A percentile compares a stretch with the other conserved stretches of the same genome.
Evolutionary conservation across 495 filamentous ascomycete species (phyloP).

Genomic region (Lophium mytilinum): DNA sequence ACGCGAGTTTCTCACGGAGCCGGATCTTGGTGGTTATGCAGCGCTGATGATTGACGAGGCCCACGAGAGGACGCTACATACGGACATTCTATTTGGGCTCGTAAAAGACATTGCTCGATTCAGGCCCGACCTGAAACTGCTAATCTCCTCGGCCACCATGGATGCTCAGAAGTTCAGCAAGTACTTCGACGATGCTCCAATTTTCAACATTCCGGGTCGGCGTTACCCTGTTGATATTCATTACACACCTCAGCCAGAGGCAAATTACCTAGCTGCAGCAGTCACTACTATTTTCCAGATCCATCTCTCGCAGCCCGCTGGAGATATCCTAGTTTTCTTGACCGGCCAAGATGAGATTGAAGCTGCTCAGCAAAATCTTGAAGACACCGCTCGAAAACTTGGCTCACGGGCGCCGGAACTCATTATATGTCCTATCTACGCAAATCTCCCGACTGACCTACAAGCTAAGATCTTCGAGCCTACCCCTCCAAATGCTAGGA

Average conservation of each 20-base stretch:
- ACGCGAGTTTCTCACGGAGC: constrained; percentile 84
- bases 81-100: constrained; percentile 84
- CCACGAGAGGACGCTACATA: constrained; percentile 85
- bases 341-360: constrained; percentile 95
- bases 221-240: constrained; percentile 87
- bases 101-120: constrained; percentile 87
- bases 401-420: constrained; percentile 62
- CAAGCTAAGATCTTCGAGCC: constrained; percentile 91
- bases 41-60: constrained; percentile 96
- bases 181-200: constrained; percentile 92
- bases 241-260: constrained; percentile 86
- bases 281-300: constrained; percentile 96
- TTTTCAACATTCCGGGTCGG: constrained; percentile 92
- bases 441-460: constrained; percentile 78
- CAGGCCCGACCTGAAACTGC: constrained; percentile 77
- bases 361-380: constrained; percentile 63
- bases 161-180: constrained; percentile 87
- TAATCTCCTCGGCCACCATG: constrained; percentile 93
- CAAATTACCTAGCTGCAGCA: constrained; percentile 86
- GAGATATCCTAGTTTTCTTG: constrained; percentile 89
- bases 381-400: constrained; percentile 68
- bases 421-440: constrained; percentile 76
- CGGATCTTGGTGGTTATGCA: constrained; percentile 75
- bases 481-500: constrained; percentile 74
- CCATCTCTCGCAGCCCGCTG: constrained; percentile 72